phyloP scores from a whole-genome alignment of 306 rosid genomes.

The Lablab purpureus region DNA sequence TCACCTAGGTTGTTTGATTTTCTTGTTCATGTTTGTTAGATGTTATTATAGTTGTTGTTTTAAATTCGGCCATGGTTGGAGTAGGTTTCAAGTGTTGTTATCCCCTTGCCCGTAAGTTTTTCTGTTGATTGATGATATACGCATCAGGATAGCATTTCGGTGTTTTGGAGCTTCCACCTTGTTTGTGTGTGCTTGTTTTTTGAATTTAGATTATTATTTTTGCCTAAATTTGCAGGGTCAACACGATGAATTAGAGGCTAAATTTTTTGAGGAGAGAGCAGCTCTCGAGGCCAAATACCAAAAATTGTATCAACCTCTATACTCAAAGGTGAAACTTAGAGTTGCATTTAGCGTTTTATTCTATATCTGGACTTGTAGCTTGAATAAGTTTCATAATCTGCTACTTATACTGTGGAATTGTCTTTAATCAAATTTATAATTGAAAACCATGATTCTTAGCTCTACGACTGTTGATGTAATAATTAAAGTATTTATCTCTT shows the following conservation, averaged over 20 bases:
- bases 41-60: neutral
- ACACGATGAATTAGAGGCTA: slow-evolving; percentile 82
- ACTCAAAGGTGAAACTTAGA: slow-evolving; percentile 58
- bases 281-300: slow-evolving; percentile 95
- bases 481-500: neutral
- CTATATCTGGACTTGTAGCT: neutral
- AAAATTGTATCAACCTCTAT: slow-evolving; percentile 78
- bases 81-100: neutral
- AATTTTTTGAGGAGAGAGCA: slow-evolving; percentile 90
- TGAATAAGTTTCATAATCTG: neutral
- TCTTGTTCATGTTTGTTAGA: neutral
- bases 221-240: slow-evolving; percentile 60
- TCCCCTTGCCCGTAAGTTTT: neutral
- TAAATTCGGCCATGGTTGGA: neutral
- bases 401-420: neutral
- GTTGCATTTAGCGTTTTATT: neutral
- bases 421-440: neutral
- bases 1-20: neutral
- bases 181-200: neutral
- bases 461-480: neutral
- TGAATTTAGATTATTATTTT: neutral
- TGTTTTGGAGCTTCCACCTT: neutral
- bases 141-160: neutral
- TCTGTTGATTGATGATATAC: neutral
- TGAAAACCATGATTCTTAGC: neutral